A percentile compares a stretch with the other conserved stretches of the same genome.
phyloP scores from a whole-genome alignment of 352 stramenopile genomes.

The Phytopythium montanum region DNA sequence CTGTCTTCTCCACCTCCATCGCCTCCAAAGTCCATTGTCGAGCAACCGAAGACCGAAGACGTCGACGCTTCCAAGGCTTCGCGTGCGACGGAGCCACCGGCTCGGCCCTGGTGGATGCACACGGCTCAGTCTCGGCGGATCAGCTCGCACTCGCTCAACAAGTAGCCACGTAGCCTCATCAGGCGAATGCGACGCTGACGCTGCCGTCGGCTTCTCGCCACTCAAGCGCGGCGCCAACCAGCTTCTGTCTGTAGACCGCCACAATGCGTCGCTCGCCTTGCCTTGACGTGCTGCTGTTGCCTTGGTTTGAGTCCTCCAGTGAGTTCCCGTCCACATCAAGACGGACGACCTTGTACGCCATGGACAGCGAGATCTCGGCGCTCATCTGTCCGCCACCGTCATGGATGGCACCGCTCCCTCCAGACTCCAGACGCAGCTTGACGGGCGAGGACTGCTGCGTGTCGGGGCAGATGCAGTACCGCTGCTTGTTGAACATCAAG shows the following conservation, averaged over 20 bases:
- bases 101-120: constrained; percentile 13
- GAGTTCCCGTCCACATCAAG: constrained; percentile 13
- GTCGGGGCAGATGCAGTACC: constrained; percentile 56
- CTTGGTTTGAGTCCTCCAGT: neutral
- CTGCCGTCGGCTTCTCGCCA: constrained; percentile 23
- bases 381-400: neutral
- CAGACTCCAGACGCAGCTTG: constrained; percentile 14
- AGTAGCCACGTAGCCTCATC: constrained; percentile 8
- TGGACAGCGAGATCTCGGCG: constrained; percentile 29
- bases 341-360: constrained; percentile 36
- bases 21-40: neutral
- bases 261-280: constrained; percentile 8
- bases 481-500: constrained; percentile 36
- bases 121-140: constrained; percentile 16
- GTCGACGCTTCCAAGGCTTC: neutral
- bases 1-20: neutral
- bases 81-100: neutral
- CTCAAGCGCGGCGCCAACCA: constrained; percentile 18
- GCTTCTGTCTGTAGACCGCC: constrained; percentile 27
- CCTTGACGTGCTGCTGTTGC: neutral
- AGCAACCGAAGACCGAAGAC: neutral
- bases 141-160: constrained; percentile 28
- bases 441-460: constrained; percentile 36
- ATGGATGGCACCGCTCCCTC: neutral
- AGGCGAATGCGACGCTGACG: constrained; percentile 20